Evolutionary conservation across 78 protist genomes (phyloP).

Genomic region (Dictyostelium purpureum): DNA sequence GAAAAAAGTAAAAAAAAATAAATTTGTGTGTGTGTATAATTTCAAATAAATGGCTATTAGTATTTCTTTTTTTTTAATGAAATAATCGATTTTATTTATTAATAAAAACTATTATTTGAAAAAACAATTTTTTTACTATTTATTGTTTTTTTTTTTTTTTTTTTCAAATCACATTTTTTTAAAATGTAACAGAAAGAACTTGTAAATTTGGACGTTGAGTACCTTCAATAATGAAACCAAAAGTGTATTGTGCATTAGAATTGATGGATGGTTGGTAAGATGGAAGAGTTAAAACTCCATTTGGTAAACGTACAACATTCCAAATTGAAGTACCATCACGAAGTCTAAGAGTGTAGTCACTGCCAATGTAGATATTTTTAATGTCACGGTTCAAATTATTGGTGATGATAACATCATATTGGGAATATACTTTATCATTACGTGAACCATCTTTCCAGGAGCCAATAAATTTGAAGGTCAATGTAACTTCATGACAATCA

Average conservation of each 20-base stretch:
- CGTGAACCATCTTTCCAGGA: slow-evolving; percentile 26
- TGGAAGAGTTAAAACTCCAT: slow-evolving; percentile 2
- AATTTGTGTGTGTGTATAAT: no score
- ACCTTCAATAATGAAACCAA: slow-evolving; percentile 40
- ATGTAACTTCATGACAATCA: slow-evolving; percentile 22
- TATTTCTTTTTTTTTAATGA: no score
- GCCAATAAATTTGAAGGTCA: neutral
- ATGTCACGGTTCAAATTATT: neutral
- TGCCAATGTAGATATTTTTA: slow-evolving; percentile 13
- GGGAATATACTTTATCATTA: neutral
- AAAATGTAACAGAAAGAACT: slow-evolving; percentile 12
- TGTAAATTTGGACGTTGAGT: neutral
- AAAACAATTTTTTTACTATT: no score
- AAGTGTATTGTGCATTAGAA: neutral
- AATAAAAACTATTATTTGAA: no score
- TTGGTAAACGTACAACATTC: neutral
- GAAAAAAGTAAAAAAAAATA: no score
- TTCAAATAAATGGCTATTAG: no score
- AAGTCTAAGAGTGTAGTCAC: neutral
- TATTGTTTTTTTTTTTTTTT: no score
- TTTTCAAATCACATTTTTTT: neutral
- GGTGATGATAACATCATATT: slow-evolving; percentile 8
- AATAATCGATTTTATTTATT: no score
- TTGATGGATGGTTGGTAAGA: slow-evolving; percentile 6
- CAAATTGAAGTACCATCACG: neutral